Conservation (phyloP, 208 protist species). For the Leishmania arabica region DNA sequence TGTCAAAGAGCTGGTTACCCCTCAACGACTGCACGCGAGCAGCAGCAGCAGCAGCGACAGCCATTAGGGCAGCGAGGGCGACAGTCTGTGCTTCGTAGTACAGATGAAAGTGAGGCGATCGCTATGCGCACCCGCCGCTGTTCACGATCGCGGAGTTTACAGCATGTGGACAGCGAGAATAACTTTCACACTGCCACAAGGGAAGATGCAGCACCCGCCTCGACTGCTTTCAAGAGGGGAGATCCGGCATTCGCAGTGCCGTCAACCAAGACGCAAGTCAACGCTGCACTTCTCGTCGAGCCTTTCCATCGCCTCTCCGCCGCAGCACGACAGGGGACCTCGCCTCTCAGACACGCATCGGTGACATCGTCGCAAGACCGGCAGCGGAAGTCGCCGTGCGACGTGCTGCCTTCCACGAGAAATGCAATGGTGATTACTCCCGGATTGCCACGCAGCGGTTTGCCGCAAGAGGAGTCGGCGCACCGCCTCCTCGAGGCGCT, state of each 20-base stretch:
- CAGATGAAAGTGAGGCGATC: not conserved
- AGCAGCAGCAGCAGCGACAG: not conserved
- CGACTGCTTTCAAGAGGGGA: not conserved
- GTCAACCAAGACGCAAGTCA: not conserved
- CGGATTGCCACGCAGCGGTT: not conserved
- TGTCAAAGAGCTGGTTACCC: not conserved
- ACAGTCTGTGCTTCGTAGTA: not conserved
- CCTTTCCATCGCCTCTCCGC: not conserved
- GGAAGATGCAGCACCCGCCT: not conserved
- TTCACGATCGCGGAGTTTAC: not conserved
- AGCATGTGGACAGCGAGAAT: not conserved
- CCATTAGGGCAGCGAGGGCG: not conserved
- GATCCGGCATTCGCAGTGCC: not conserved
- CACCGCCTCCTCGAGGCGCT: not conserved
- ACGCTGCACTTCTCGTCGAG: not conserved
- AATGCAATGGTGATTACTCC: not conserved
- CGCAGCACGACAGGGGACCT: not conserved
- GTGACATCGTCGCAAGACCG: not conserved
- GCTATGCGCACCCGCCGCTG: not conserved
- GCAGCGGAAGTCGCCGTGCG: not conserved
- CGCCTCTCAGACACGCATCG: not conserved
- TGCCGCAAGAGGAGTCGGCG: not conserved
- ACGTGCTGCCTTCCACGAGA: not conserved
- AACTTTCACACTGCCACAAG: not conserved
- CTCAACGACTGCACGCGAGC: not conserved